Base-by-base conservation (phyloP, 768 basidiomycete genomes). In the Lentinula lateritia region DNA sequence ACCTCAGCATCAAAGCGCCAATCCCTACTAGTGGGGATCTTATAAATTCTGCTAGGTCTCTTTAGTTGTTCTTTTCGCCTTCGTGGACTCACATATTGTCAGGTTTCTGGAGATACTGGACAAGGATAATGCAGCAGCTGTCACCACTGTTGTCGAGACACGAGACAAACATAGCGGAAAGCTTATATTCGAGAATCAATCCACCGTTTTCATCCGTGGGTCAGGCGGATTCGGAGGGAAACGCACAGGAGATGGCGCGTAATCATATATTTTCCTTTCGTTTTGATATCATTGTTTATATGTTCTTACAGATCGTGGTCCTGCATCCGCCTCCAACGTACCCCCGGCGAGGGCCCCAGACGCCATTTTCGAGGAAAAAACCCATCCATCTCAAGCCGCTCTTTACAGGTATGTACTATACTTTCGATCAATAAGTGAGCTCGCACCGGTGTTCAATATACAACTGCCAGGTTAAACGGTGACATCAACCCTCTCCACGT, bases 151-250 rank as follows among this genome's bases (percentile, higher is more conserved):
- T 28, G 84, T 90, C 4, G 83, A 90, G 66, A 96, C 95, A 2
- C 84, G 85, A 67, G 92, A 98, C 73, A 88, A 89, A 69, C 70
- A 70, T 50, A 85, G 87, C 0, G 95, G 94, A 2, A 78, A 90
- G 60, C 75, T 92, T 58, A 80, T 98, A 58, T 96, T 93, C 70
- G 94, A 97, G 75, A 97, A 93, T 73, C 92, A 95, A 71, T 84
- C 87, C 12, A 99, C 96, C 0, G 79, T 95, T 1, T 91, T 98
- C 73, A 86, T 96, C 64, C 92, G 97, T 60, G 95, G 95, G 1
- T 82, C 92, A 28, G 97, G 97, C n/a, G 95, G 95, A 0, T 97
- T 99, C 72, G 93, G 93, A 2, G 97, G 97, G 16, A 93, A 90
- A 77, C 90, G 92, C 61, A 75, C 73, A 35, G 95, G 94, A 36